Conservation (phyloP, 2,329 filamentous ascomycete species). For the Domatiomyces globalis region DNA sequence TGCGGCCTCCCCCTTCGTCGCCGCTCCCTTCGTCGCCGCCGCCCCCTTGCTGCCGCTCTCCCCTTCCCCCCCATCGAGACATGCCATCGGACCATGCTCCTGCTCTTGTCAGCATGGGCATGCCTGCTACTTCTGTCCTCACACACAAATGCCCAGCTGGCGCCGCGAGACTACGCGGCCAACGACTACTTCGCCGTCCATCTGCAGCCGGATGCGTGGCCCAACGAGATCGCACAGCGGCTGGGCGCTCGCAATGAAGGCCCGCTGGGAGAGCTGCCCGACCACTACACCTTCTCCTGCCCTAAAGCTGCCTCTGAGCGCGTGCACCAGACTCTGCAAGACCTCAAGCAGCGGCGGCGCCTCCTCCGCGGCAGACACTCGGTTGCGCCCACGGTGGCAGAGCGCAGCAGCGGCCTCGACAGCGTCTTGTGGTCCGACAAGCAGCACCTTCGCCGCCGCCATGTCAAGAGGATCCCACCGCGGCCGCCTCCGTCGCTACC, state of each 20-base stretch:
- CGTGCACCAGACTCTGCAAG: conserved; percentile 37
- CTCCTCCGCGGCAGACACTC: background rate
- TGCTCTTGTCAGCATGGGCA: conserved; percentile 22
- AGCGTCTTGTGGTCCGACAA: conserved; percentile 67
- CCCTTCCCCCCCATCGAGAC: background rate
- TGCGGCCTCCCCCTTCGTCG: too few relatives aligned
- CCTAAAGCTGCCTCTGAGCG: conserved; percentile 42
- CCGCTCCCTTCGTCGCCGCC: too few relatives aligned
- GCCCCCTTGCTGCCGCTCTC: too few relatives aligned
- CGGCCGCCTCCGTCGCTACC: conserved; percentile 18
- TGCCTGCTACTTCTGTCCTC: conserved; percentile 39
- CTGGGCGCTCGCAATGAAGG: conserved; percentile 73
- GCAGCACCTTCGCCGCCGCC: conserved; percentile 47
- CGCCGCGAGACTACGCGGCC: conserved; percentile 56
- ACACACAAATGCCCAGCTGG: background rate
- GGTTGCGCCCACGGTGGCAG: background rate
- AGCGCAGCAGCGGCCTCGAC: conserved; percentile 46
- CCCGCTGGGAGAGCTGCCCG: conserved; percentile 57
- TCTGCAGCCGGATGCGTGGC: conserved; percentile 51
- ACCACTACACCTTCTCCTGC: conserved; percentile 78
- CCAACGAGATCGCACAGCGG: conserved; percentile 53
- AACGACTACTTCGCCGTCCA: conserved; percentile 93
- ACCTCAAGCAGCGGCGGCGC: conserved; percentile 44
- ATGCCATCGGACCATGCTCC: conserved; percentile 5
- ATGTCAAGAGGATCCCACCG: conserved; percentile 44